phyloP scores from a whole-genome alignment of 2,329 filamentous ascomycete genomes.

The Xenoacremonium recifei region DNA sequence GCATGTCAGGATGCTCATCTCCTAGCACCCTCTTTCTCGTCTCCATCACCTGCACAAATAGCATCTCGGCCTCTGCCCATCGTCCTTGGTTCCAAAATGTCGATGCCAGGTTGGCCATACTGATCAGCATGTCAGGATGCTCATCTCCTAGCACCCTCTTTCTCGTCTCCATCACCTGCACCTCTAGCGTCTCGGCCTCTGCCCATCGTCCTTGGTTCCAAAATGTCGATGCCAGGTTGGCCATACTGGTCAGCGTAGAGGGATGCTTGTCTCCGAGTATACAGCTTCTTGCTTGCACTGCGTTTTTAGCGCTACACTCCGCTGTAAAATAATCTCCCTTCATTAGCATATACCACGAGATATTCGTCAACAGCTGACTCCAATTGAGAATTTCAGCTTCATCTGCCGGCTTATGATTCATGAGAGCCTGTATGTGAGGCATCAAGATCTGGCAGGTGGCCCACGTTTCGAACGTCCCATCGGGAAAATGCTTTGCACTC shows the following conservation, averaged over 20 bases:
- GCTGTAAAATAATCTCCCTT: slow-evolving; percentile 1
- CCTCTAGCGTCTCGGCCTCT: not conserved
- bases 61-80: not conserved
- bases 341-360: not conserved
- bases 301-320: not conserved
- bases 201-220: not conserved
- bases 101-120: not conserved
- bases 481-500: slow-evolving; percentile 3
- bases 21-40: not conserved
- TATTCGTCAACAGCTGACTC: not conserved
- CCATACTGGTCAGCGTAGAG: not conserved
- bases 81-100: not conserved
- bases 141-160: slow-evolving; percentile 1
- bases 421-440: slow-evolving; percentile 3
- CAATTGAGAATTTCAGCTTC: not conserved
- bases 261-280: not conserved
- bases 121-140: not conserved
- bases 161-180: not conserved
- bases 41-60: not conserved
- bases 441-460: slow-evolving; percentile 4
- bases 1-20: not conserved
- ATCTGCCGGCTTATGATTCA: not conserved
- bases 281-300: not conserved
- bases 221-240: not conserved
- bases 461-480: slow-evolving; percentile 2